Base-by-base conservation (phyloP, 108 stramenopile species). In the Hondaea fermentalgiana region DNA sequence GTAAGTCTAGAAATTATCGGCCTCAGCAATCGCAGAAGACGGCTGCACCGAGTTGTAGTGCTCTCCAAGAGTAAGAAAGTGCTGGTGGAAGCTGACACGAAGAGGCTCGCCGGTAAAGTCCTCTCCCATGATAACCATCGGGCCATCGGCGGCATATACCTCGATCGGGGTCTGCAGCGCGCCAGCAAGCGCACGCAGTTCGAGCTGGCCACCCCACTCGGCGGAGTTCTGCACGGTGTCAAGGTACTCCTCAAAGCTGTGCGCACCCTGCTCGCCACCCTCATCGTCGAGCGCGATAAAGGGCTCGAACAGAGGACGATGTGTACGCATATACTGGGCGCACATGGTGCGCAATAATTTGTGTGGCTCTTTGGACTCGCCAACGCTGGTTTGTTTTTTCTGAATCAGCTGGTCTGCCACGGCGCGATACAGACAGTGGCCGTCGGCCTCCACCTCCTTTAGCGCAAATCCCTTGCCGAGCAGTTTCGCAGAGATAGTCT, bases 151-250 rank as follows among this genome's bases (percentile, higher is more conserved):
- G 69, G 94, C 93, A 91, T 95, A 97, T 21, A 99, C 96, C 60
- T 91, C 87, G 60, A 99, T 97, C n/a, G 96, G 95, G 57, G 92
- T 92, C 87, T 95, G 58, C 89, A 99, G 89, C n/a, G 92, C 96
- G 58, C 92, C 90, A 55, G 93, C 88, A 60, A 98, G 91, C 4
- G 97, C 97, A 88, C 96, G 92, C 12, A 98, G 92, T 91, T 99
- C 98, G 72, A 98, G 91, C 93, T 99, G 97, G 42, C 98, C 98
- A 58, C 98, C 98, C 98, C 98, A 99, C 72, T 97, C 97, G 8
- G 96, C 93, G 47, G 95, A 94, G 28, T 69, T 89, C 71, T 97
- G 91, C 5, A 99, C 96, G 44, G 91, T 93, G 1, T 92, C 89
- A 57, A 96, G 94, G 93, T 99, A 98, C 51, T 93, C 90, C 6